Evolutionary conservation across 148 eudicot species (phyloP).

Genomic region (Rhododendron molle): DNA sequence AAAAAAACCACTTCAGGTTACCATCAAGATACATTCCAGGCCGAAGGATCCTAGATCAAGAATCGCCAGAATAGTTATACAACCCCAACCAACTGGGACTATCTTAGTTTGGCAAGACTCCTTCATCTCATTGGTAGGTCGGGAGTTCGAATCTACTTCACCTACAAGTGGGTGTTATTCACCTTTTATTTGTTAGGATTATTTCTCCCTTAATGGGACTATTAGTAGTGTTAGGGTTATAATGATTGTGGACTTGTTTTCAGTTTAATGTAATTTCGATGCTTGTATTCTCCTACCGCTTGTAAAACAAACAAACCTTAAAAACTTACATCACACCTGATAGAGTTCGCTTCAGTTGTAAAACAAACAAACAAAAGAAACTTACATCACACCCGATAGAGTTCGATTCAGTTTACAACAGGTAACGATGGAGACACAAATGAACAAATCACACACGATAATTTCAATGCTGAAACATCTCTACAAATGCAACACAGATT

Average conservation of each 20-base stretch:
- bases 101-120: not conserved
- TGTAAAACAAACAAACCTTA: too few species aligned
- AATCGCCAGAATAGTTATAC: too few species aligned
- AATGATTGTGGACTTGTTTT: too few species aligned
- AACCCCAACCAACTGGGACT: not conserved
- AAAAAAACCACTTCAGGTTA: not conserved
- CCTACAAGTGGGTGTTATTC: not conserved
- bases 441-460: not conserved
- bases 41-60: not conserved
- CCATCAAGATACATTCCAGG: not conserved
- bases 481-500: not conserved
- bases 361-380: too few species aligned
- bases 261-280: not conserved
- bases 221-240: not conserved
- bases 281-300: not conserved
- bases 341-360: not conserved
- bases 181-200: not conserved
- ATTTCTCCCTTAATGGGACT: not conserved
- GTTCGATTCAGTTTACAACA: not conserved
- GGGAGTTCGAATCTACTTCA: not conserved
- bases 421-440: not conserved
- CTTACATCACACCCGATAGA: not conserved
- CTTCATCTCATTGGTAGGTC: not conserved
- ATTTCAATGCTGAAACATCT: not conserved
- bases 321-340: not conserved